These are phyloP conservation scores for Diaporthe amygdali DNA, from an alignment of 2,329 filamentous ascomycete genomes.

Conservation along the genomic window DNA sequence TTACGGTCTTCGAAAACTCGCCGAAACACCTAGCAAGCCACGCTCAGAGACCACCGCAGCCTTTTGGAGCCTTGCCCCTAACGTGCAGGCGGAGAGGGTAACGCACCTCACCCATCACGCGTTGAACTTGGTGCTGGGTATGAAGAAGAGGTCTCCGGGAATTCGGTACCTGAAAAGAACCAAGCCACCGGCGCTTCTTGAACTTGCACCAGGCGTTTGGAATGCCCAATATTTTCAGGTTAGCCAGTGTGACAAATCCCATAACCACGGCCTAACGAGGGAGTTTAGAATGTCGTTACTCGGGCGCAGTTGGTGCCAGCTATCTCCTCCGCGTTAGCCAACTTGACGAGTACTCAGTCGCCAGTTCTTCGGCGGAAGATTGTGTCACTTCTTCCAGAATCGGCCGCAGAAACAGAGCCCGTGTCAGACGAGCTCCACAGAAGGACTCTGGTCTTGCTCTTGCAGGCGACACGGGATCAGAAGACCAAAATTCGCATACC, in stretches of 20 bases:
- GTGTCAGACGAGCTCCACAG: background rate
- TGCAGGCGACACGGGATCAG: background rate
- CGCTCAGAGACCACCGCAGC: background rate
- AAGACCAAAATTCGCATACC: background rate
- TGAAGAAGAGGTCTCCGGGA: background rate
- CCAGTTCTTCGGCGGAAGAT: background rate
- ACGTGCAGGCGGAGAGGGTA: constrained; percentile 12
- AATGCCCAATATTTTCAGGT: constrained; percentile 22
- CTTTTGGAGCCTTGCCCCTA: background rate
- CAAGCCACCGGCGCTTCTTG: constrained; percentile 7
- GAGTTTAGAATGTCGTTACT: background rate
- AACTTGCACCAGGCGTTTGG: constrained; percentile 25
- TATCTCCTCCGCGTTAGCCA: constrained; percentile 19
- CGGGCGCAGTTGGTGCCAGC: constrained; percentile 1
- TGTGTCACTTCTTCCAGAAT: background rate
- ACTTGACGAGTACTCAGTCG: constrained; percentile 4
- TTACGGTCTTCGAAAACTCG: background rate
- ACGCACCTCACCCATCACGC: constrained; percentile 5
- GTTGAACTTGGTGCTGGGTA: constrained; percentile 10
- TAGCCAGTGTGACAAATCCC: background rate
- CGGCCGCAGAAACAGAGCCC: background rate
- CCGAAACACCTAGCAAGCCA: background rate
- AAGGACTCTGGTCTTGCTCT: background rate
- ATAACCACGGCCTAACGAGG: background rate
- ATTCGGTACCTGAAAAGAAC: background rate